Conservation (phyloP, 495 filamentous ascomycete species). For the Tuber umbilicatum region DNA sequence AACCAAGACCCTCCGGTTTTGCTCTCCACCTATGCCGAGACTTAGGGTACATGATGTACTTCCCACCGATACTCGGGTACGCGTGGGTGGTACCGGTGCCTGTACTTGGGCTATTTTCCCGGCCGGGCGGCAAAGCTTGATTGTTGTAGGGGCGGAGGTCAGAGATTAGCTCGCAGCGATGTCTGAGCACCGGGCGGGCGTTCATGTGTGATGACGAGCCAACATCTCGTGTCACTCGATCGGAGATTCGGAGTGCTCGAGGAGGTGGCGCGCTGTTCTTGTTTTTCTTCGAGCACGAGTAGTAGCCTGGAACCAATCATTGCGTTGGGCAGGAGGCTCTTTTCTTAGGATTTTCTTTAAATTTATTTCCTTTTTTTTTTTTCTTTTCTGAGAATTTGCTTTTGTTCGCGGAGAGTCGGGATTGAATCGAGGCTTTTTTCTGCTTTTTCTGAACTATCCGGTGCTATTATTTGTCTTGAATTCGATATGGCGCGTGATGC, state of each 20-base stretch:
- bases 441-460: background rate
- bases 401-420: background rate
- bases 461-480: background rate
- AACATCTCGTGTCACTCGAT: conserved; percentile 1
- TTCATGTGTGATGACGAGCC: background rate
- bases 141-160: background rate
- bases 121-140: background rate
- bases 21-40: background rate
- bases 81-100: too few relatives aligned
- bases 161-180: background rate
- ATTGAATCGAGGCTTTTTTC: background rate
- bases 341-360: too few relatives aligned
- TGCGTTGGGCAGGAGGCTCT: background rate
- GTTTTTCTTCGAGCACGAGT: background rate
- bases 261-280: background rate
- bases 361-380: background rate
- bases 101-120: background rate
- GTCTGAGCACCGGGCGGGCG: background rate
- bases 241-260: background rate
- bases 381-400: background rate
- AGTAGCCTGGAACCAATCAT: background rate
- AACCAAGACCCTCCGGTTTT: background rate
- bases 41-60: background rate
- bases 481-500: background rate
- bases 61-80: background rate